phyloP scores from a whole-genome alignment of 208 protist genomes.

The Phytomonas sp. region DNA sequence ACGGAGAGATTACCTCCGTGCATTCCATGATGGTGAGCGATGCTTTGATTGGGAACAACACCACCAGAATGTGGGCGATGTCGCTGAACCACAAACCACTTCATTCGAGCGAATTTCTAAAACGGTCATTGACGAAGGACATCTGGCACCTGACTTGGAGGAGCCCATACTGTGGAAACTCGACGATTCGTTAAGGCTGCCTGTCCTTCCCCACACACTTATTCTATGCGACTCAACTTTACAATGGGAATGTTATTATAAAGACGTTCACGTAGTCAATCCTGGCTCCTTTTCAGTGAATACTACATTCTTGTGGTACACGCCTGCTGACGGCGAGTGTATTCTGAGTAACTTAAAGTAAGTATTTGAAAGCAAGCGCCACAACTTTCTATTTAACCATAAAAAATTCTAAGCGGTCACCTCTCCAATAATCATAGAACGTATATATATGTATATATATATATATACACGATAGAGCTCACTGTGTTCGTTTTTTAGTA shows the following conservation, averaged over 20 bases:
- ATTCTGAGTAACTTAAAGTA: constrained; percentile 65
- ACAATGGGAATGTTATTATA: constrained; percentile 86
- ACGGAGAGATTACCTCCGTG: constrained; percentile 66
- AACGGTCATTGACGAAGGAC: constrained; percentile 74
- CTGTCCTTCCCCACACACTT: constrained; percentile 70
- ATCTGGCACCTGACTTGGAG: constrained; percentile 55
- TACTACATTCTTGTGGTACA: constrained; percentile 86
- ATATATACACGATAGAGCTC: not conserved
- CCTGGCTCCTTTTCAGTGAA: constrained; percentile 73
- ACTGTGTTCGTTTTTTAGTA: not conserved
- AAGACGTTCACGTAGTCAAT: constrained; percentile 74
- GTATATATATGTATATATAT: constrained; percentile 8
- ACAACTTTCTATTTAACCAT: not conserved
- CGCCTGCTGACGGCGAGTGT: constrained; percentile 75
- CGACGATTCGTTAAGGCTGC: constrained; percentile 66
- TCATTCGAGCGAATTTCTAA: constrained; percentile 77
- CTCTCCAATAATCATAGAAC: not conserved
- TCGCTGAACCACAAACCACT: constrained; percentile 5
- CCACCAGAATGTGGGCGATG: not conserved
- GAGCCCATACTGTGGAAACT: constrained; percentile 62
- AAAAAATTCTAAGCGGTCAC: not conserved
- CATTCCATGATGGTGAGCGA: constrained; percentile 46
- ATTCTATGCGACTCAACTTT: constrained; percentile 84
- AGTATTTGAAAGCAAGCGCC: not conserved
- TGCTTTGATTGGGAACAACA: constrained; percentile 6